Percentiles rank a stretch among this genome's conserved stretches.
Conservation (phyloP, 1,284 basidiomycete species). For the Malassezia slooffiae region DNA sequence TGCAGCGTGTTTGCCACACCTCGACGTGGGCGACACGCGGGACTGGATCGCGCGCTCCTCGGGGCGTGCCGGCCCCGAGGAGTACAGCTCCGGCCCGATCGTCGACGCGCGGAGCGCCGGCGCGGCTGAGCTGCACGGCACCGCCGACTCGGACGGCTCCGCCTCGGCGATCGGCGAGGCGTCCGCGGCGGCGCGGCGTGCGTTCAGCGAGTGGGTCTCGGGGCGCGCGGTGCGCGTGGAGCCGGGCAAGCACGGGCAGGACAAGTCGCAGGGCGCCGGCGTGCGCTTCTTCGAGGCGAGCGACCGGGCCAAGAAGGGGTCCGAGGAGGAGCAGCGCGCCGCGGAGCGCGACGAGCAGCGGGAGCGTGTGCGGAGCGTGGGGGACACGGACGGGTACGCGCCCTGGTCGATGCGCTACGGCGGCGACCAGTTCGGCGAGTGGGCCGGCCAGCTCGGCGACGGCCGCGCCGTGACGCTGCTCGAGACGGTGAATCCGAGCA, state of each 20-base stretch:
- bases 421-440: conserved; percentile 67
- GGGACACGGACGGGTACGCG: conserved; percentile 12
- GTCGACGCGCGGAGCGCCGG: neutral
- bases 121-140: neutral
- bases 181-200: conserved; percentile 7
- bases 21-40: conserved; percentile 75
- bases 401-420: conserved; percentile 41
- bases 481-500: conserved; percentile 56
- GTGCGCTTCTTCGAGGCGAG: conserved; percentile 22
- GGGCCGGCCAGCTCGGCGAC: conserved; percentile 95
- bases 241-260: conserved; percentile 6
- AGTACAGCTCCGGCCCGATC: conserved; percentile 37
- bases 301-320: conserved; percentile 19
- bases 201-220: conserved; percentile 13
- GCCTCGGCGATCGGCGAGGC: neutral
- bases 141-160: neutral
- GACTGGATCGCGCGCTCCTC: conserved; percentile 52
- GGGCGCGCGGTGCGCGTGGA: conserved; percentile 9
- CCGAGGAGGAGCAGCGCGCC: conserved; percentile 13
- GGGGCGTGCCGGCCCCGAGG: conserved; percentile 43
- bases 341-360: conserved; percentile 4
- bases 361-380: neutral
- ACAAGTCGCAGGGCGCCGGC: conserved; percentile 16
- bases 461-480: conserved; percentile 75
- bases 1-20: conserved; percentile 66